phyloP scores from a whole-genome alignment of 306 rosid species.

The Cucurbita moschata region DNA sequence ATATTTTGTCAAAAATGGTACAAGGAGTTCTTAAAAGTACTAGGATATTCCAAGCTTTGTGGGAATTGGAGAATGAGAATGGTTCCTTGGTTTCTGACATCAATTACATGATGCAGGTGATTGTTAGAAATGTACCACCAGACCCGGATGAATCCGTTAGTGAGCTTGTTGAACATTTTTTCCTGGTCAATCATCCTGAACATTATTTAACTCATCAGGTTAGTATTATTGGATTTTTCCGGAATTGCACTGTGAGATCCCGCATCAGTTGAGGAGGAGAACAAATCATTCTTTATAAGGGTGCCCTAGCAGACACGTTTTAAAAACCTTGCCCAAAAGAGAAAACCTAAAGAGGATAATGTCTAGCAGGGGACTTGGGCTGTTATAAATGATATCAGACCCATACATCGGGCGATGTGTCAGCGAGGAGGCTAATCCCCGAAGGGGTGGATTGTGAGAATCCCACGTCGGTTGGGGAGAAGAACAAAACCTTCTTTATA shows the following conservation, averaged over 20 bases:
- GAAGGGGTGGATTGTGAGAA: too few species aligned
- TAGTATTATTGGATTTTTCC: background rate
- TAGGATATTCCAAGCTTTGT: background rate
- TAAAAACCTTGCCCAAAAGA: too few species aligned
- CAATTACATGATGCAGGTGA: conserved; percentile 35
- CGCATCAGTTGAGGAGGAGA: too few species aligned
- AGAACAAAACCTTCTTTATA: too few species aligned
- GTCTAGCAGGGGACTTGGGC: too few species aligned
- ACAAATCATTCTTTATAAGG: too few species aligned
- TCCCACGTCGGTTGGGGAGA: too few species aligned
- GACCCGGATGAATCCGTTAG: conserved; percentile 81
- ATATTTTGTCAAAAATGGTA: background rate
- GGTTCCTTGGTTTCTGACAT: background rate
- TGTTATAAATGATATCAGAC: too few species aligned
- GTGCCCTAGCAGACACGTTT: too few species aligned
- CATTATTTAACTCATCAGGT: conserved; percentile 86
- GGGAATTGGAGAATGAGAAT: background rate
- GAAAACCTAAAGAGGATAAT: too few species aligned
- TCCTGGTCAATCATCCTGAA: conserved; percentile 92
- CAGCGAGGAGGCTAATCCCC: too few species aligned
- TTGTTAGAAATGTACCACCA: conserved; percentile 91
- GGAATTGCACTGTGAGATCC: background rate
- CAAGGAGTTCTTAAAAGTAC: background rate
- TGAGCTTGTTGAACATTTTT: conserved; percentile 96
- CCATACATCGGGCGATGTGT: too few species aligned